phyloP scores from a whole-genome alignment of 2,329 filamentous ascomycete genomes.

The Fusarium udum region DNA sequence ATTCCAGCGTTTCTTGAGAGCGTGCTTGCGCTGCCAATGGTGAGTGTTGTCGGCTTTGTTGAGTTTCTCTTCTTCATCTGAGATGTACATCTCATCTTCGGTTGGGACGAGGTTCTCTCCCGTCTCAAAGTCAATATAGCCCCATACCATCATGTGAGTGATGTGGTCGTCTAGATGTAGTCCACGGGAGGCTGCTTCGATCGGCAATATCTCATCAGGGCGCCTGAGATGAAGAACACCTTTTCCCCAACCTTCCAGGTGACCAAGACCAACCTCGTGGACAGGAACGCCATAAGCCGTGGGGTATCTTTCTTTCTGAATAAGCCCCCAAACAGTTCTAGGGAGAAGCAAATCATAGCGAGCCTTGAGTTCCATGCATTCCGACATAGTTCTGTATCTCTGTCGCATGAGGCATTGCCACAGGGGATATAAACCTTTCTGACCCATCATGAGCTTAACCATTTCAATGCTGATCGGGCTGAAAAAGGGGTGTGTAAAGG shows the following conservation, averaged over 20 bases:
- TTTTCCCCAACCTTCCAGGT: conserved; percentile 66
- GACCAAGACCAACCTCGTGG: conserved; percentile 60
- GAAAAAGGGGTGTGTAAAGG: conserved; percentile 70
- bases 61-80: conserved; percentile 54
- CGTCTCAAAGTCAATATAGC: conserved; percentile 64
- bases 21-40: conserved; percentile 58
- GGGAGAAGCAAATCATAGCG: conserved; percentile 63
- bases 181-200: conserved; percentile 63
- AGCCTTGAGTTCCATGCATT: conserved; percentile 66
- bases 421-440: conserved; percentile 64
- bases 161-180: conserved; percentile 64
- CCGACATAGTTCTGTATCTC: conserved; percentile 57
- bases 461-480: conserved; percentile 61
- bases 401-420: conserved; percentile 68
- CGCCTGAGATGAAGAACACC: conserved; percentile 58
- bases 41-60: conserved; percentile 45
- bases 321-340: conserved; percentile 40
- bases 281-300: conserved; percentile 62
- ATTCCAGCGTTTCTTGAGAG: conserved; percentile 56
- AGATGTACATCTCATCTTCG: conserved; percentile 62
- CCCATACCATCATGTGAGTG: conserved; percentile 69
- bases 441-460: conserved; percentile 67
- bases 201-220: conserved; percentile 67
- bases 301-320: conserved; percentile 31
- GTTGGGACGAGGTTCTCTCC: conserved; percentile 61